Conservation (phyloP, 2,329 filamentous ascomycete genomes). For the Dothistroma septosporum region DNA sequence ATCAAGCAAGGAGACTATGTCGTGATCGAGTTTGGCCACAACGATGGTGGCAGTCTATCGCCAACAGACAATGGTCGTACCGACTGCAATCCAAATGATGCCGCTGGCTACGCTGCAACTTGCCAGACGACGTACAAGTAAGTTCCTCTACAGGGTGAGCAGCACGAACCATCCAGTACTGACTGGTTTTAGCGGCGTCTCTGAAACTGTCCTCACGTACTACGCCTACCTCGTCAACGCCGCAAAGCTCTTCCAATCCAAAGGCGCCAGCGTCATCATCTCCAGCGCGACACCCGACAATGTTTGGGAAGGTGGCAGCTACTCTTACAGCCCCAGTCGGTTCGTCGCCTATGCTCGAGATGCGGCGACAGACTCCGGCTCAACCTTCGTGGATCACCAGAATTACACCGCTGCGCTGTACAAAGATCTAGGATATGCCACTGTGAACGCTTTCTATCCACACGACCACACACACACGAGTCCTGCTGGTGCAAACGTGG, state of each 20-base stretch:
- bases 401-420: constrained; percentile 54
- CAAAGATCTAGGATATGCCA: constrained; percentile 46
- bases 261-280: constrained; percentile 59
- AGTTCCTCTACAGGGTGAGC: neutral
- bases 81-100: constrained; percentile 53
- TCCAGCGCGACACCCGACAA: constrained; percentile 60
- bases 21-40: constrained; percentile 69
- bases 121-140: constrained; percentile 28
- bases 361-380: constrained; percentile 48
- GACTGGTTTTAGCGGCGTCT: constrained; percentile 9
- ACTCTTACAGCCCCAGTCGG: constrained; percentile 45
- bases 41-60: constrained; percentile 59
- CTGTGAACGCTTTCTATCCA: constrained; percentile 54
- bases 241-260: constrained; percentile 49
- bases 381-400: constrained; percentile 57
- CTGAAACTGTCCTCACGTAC: constrained; percentile 59
- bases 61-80: constrained; percentile 58
- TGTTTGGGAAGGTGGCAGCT: constrained; percentile 56
- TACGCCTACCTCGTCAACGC: constrained; percentile 58
- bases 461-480: constrained; percentile 62
- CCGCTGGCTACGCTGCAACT: constrained; percentile 49
- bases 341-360: constrained; percentile 56
- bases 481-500: constrained; percentile 52
- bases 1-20: constrained; percentile 60
- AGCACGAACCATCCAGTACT: neutral